Base-by-base conservation (phyloP, 352 stramenopile species). In the Globisporangium echinulatum region DNA sequence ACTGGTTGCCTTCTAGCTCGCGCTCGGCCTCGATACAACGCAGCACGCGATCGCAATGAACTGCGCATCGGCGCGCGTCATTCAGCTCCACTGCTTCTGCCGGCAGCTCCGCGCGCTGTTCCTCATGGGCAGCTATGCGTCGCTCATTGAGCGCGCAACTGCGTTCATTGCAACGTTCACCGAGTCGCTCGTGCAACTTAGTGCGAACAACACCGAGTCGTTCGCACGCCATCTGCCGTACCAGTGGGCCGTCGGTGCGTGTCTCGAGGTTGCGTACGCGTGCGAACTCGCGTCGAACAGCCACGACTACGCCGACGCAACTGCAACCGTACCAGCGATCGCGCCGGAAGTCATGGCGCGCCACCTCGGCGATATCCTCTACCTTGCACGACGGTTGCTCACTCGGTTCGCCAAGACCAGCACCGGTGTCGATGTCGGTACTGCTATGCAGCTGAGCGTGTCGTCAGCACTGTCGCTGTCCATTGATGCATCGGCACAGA, bases 61-160 rank as follows among this genome's bases (percentile, higher is more conserved):
- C 54, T 57, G 72, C 14, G 79, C 77, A n/a, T 82, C 84, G 0
- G 53, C 71, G 1, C 56, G 71, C 9, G 59, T 87, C 14, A 69
- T 89, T 25, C 79, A 79, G 3, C 70, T 94, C 14, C 87, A 94
- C 59, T 87, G 85, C 58, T 94, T 90, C 53, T 87, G 72, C 56
- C 77, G 82, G 0, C 84, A 94, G 59, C 85, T 94, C 4, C 78
- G 80, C 19, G 88, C 74, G 4, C 64, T 91, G 17, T 90, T 90
- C 58, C 64, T 92, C 25, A 88, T 85, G 73, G 78, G 78, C 11
- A 80, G 71, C 44, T 87, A 88, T 52, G 69, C 68, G 0, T 77
- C 89, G 51, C 66, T 94, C 25, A 70, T 89, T 15, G 50, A 75
- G 49, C 80, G 84, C 40, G 70, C 75, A 4, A 74, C 69, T 0